A percentile compares a stretch with the other conserved stretches of the same genome.
phyloP scores from a whole-genome alignment of 208 protist genomes.

The Phytomonas sp. region DNA sequence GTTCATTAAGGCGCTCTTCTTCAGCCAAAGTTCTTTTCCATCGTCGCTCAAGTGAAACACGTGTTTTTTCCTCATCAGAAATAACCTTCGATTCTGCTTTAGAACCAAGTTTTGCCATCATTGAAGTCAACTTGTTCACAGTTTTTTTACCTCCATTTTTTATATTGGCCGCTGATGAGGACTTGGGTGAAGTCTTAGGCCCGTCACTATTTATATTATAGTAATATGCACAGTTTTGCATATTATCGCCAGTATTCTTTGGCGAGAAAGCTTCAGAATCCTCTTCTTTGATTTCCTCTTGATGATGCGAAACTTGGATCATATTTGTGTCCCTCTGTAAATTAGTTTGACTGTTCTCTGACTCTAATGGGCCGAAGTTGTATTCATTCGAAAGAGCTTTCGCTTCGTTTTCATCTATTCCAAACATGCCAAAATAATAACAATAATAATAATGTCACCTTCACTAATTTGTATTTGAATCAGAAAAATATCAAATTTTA shows the following conservation, averaged over 20 bases:
- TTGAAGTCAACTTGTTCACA: background rate
- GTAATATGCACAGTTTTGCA: background rate
- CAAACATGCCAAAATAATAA: conserved; percentile 14
- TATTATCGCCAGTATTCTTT: background rate
- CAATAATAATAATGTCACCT: conserved; percentile 1
- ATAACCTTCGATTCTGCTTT: conserved; percentile 12
- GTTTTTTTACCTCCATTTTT: background rate
- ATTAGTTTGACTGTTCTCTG: conserved; percentile 9
- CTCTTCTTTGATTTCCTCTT: background rate
- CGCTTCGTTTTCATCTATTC: conserved; percentile 10
- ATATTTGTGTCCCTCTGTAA: background rate
- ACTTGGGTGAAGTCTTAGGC: background rate
- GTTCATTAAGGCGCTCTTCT: conserved; percentile 49
- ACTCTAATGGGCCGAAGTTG: conserved; percentile 31
- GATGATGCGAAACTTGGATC: background rate
- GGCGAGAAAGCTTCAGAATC: background rate
- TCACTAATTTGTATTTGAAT: background rate
- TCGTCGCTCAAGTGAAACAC: conserved; percentile 32
- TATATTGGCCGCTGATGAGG: background rate
- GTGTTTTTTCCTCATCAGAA: conserved; percentile 32
- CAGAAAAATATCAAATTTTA: conserved; percentile 10
- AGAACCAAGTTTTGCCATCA: background rate
- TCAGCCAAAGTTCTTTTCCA: conserved; percentile 62
- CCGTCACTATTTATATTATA: background rate
- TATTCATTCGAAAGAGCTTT: conserved; percentile 28